Base-by-base conservation (phyloP, 164 flowering plant genomes). In the Chimonanthus salicifolius region DNA sequence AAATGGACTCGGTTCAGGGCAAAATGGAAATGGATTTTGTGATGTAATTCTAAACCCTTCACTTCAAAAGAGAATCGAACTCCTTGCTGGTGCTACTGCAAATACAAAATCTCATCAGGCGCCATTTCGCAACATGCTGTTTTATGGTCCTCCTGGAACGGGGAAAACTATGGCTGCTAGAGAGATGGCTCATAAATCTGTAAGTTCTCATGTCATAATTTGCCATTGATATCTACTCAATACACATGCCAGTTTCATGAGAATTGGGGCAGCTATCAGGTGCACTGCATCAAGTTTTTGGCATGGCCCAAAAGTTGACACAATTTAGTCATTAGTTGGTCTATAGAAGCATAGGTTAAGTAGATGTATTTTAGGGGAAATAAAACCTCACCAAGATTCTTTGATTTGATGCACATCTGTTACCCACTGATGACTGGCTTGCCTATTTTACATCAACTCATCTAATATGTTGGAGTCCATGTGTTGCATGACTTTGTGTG, bases 91-190 rank as follows among this genome's bases (percentile, higher is more conserved):
- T 77, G 98, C 99, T 74, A 95, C 99, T 72, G 97, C 97, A 71
- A 94, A 95, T 81, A 95, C 99, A 66, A 95, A 94, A 80, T 76
- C 88, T 9, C 98, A 95, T 79, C 90, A 91, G 71, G 98, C 98
- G 10, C 99, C 98, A 69, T 95, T 90, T 64, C 85, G 99, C 43
- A 95, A 95, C 79, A 92, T 95, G 99, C 89, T 95, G 58, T 95
- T 95, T 74, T 95, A 93, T 81, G 99, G 98, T 9, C 99, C 98
- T 79, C 98, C 98, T 47, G 98, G 99, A 83, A 96, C 98, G 20
- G 99, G 99, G 74, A 96, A 96, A 83, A 94, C 98, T 50, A 93
- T 96, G 99, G 99, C 91, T 83, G 99, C 99, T 45, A 86, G 97
- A 79, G 98, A 94, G 83, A 81, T 96, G 63, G 99, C 99, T 60